These are phyloP conservation scores for barrel medic (Medicago truncatula) DNA, from an alignment of 306 rosid species.

Conservation along the genomic window DNA sequence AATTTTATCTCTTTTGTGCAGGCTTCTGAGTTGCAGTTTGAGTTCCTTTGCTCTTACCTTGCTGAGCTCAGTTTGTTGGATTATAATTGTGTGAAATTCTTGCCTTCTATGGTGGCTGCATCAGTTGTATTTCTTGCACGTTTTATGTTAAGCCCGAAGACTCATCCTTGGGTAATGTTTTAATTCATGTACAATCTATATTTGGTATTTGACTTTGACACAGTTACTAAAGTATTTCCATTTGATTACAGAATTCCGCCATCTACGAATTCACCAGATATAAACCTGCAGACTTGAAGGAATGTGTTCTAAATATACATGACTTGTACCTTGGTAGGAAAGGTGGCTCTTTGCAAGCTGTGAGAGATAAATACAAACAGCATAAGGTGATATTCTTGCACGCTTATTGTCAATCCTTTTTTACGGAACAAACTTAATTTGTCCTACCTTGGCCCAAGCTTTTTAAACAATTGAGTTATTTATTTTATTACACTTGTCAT, in stretches of 20 bases:
- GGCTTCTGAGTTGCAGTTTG: slow-evolving; percentile 67
- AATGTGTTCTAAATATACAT: slow-evolving; percentile 64
- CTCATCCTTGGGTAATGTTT: slow-evolving; percentile 79
- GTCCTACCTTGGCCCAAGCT: background rate
- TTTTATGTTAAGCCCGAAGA: slow-evolving; percentile 62
- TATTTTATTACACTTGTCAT: background rate
- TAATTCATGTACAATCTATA: background rate
- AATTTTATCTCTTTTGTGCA: slow-evolving; percentile 39
- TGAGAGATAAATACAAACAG: slow-evolving; percentile 81
- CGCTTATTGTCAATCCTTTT: background rate
- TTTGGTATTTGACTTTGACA: background rate
- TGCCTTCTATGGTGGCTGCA: slow-evolving; percentile 91
- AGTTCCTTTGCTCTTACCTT: slow-evolving; percentile 76
- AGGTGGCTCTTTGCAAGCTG: slow-evolving; percentile 66
- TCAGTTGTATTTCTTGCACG: slow-evolving; percentile 76
- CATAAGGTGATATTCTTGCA: slow-evolving; percentile 66
- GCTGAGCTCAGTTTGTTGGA: slow-evolving; percentile 93
- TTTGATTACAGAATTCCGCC: slow-evolving; percentile 51
- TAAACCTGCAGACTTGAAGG: slow-evolving; percentile 63
- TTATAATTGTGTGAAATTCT: slow-evolving; percentile 67
- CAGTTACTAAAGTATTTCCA: slow-evolving; percentile 17
- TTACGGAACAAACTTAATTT: background rate
- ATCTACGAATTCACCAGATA: slow-evolving; percentile 65
- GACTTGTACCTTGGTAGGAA: slow-evolving; percentile 80
- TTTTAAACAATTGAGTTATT: background rate